Conservation (phyloP, 352 stramenopile genomes). For the Phytophthora gonapodyides region DNA sequence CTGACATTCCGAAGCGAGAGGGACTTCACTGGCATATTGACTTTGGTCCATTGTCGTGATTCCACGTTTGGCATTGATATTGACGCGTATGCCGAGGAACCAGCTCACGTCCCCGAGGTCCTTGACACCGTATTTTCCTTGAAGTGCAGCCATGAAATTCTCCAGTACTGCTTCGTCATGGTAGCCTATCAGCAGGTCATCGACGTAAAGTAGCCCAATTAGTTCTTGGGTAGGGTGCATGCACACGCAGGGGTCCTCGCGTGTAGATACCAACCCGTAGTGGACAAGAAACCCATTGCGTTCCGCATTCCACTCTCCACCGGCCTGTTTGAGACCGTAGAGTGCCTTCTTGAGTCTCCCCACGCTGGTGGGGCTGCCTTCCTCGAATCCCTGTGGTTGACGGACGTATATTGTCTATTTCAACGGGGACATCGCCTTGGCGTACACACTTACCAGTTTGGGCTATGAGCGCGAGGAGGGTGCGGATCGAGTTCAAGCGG, state of each 20-base stretch:
- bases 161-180: neutral
- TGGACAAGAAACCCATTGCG: neutral
- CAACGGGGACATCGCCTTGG: slow-evolving; percentile 17
- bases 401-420: slow-evolving; percentile 6
- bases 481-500: slow-evolving; percentile 19
- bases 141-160: neutral
- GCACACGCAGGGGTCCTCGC: slow-evolving; percentile 13
- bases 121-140: slow-evolving; percentile 7
- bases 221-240: neutral
- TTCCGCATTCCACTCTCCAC: slow-evolving; percentile 18
- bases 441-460: slow-evolving; percentile 7
- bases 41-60: slow-evolving; percentile 4
- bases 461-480: slow-evolving; percentile 3
- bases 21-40: neutral
- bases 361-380: slow-evolving; percentile 7
- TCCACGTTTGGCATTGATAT: neutral
- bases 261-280: slow-evolving; percentile 1
- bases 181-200: slow-evolving; percentile 20
- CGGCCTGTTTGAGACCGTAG: slow-evolving; percentile 24
- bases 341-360: slow-evolving; percentile 20
- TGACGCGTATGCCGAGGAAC: slow-evolving; percentile 7
- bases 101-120: neutral
- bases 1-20: slow-evolving; percentile 7
- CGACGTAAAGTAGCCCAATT: slow-evolving; percentile 15
- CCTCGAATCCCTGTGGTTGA: slow-evolving; percentile 14